Base-by-base conservation (phyloP, 805 yeast genomes). In the Kodamaea restingae region DNA sequence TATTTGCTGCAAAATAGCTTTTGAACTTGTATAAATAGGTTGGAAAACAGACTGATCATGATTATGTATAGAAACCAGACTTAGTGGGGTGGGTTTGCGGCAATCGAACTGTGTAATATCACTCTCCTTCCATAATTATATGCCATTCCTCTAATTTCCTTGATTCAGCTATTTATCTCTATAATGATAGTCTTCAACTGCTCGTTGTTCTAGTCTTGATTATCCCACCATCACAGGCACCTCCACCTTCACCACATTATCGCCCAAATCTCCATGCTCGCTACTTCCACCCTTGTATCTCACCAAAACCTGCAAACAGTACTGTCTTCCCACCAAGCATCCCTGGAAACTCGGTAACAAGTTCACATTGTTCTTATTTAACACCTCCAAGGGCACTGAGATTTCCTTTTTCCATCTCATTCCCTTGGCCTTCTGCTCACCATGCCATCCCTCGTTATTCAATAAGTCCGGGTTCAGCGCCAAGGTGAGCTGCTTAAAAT, bases 301-400 rank as follows among this genome's bases (percentile, higher is more conserved):
- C 30, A 48, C 68, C 20, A 55, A 51, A 1, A 76, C 66, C 40
- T 78, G 73, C 38, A 79, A 56, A 43, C 75, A 67, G 53, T 82
- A 81, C 12, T 72, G 55, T 51, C 88, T 67, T 3, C 81, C 73
- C n/a, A 80, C 64, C 40, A 76, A 58, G 56, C 88, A 82, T 36
- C 71, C 73, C 48, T 81, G 85, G 55, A 81, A 81, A 39, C 71
- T 71, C 1, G 88, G 88, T 12, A 78, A 54, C 39, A 82, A 54
- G 1, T 80, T 77, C 35, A 74, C 68, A 35, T 60, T 60, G 27
- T 73, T 64, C 39, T 72, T 71, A 33, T 70, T 66, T 22, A 57
- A 47, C 15, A 71, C 56, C 24, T 61, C 57, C 38, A 79, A 48
- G 14, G 76, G 75, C 3, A 77, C 50, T 2, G 52, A 53, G 3